A percentile compares a stretch with the other conserved stretches of the same genome.
These are phyloP conservation scores for Sarcocystis neurona DNA, from an alignment of 169 alveolate species.

Conservation along the genomic window DNA sequence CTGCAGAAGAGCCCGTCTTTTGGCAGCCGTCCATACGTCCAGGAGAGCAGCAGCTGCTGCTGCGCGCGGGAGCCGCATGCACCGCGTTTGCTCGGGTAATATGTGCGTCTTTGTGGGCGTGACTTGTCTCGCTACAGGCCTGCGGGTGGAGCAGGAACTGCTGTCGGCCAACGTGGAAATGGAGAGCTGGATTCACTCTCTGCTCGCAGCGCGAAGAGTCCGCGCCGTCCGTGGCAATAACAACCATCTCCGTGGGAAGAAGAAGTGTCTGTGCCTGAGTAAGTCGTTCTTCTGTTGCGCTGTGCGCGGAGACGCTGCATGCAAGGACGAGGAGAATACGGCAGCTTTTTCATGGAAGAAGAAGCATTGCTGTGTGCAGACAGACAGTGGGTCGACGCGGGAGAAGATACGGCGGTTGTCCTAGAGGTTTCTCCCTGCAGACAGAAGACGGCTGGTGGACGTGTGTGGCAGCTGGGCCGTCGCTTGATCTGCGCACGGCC, in stretches of 20 bases:
- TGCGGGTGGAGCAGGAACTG: constrained; percentile 70
- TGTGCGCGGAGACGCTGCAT: not conserved
- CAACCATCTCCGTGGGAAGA: constrained; percentile 73
- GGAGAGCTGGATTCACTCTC: constrained; percentile 70
- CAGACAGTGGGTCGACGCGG: too few species aligned
- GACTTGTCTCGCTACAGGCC: constrained; percentile 36
- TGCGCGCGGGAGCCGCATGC: too few species aligned
- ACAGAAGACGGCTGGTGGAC: too few species aligned
- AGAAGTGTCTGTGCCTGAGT: constrained; percentile 64
- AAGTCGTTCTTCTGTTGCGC: not conserved
- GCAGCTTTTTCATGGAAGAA: not conserved
- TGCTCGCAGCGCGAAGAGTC: constrained; percentile 67
- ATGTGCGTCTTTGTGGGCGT: too few species aligned
- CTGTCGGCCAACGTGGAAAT: constrained; percentile 63
- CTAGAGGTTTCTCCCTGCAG: too few species aligned
- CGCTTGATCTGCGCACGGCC: too few species aligned
- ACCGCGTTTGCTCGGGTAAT: too few species aligned
- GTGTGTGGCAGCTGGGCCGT: too few species aligned
- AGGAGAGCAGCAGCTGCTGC: too few species aligned
- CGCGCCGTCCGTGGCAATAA: constrained; percentile 70
- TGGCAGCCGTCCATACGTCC: too few species aligned
- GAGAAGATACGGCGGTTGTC: too few species aligned
- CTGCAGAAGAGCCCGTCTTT: too few species aligned
- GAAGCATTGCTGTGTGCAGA: not conserved
- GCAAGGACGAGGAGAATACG: not conserved